A percentile compares a stretch with the other conserved stretches of the same genome.
These are phyloP conservation scores for Boletus pseudopeckii DNA, from an alignment of 768 basidiomycete genomes.

Conservation along the genomic window DNA sequence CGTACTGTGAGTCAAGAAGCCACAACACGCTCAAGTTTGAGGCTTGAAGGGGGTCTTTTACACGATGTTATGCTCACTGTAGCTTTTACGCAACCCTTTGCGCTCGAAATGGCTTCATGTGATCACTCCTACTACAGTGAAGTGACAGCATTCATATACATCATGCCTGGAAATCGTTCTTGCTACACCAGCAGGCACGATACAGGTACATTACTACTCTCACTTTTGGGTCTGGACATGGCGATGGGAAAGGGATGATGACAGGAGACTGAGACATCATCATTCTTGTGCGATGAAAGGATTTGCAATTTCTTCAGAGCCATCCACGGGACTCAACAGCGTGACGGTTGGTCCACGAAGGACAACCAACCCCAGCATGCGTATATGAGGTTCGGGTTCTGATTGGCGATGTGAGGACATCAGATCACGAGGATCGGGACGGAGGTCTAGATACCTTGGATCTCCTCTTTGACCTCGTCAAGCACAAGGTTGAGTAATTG, in stretches of 20 bases:
- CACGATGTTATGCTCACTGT: conserved; percentile 11
- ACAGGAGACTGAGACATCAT: not conserved
- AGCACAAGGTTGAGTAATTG: conserved; percentile 95
- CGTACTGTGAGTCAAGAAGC: not conserved
- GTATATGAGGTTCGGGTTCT: conserved; percentile 65
- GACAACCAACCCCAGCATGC: conserved; percentile 80
- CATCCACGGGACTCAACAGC: conserved; percentile 90
- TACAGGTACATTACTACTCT: conserved; percentile 2
- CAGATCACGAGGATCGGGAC: conserved; percentile 13
- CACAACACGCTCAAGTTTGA: not conserved
- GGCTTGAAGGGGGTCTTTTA: not conserved
- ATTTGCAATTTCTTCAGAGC: conserved; percentile 91
- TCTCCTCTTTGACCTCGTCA: conserved; percentile 88
- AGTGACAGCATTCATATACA: conserved; percentile 10
- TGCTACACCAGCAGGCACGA: not conserved
- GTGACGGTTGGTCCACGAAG: conserved; percentile 94
- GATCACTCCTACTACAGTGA: conserved; percentile 14
- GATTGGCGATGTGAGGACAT: conserved; percentile 12
- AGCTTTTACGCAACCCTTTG: conserved; percentile 7
- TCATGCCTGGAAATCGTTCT: not conserved
- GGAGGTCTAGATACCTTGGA: conserved; percentile 49
- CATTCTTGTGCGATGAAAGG: conserved; percentile 76
- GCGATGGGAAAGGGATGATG: not conserved
- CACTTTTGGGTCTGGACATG: not conserved
- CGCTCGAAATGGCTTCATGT: conserved; percentile 16